Percentiles rank a stretch among this genome's conserved stretches.
phyloP scores from a whole-genome alignment of 2,329 filamentous ascomycete species.

The Aspergillus sojae region DNA sequence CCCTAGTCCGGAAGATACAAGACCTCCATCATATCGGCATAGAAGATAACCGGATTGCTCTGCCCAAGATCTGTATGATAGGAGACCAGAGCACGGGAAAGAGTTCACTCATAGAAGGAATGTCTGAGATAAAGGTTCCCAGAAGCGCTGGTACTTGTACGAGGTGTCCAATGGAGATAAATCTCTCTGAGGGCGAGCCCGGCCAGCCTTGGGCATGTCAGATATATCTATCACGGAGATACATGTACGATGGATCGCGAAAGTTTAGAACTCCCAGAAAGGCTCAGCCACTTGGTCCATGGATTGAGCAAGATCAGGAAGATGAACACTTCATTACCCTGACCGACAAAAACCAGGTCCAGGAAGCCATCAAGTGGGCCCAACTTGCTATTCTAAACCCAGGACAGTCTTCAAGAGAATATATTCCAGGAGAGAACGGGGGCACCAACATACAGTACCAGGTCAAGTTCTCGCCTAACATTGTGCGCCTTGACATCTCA shows the following conservation, averaged over 20 bases:
- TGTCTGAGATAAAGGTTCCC: slow-evolving; percentile 70
- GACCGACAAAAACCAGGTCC: slow-evolving; percentile 63
- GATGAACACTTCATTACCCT: slow-evolving; percentile 66
- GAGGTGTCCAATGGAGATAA: slow-evolving; percentile 77
- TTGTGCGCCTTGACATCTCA: slow-evolving; percentile 74
- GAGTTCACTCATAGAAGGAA: slow-evolving; percentile 65
- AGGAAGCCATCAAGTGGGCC: slow-evolving; percentile 70
- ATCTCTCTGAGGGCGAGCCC: slow-evolving; percentile 58
- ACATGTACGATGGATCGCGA: slow-evolving; percentile 50
- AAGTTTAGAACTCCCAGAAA: slow-evolving; percentile 53
- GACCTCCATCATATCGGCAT: slow-evolving; percentile 74
- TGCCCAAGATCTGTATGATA: slow-evolving; percentile 80
- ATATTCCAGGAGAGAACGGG: slow-evolving; percentile 54
- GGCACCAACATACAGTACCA: slow-evolving; percentile 38
- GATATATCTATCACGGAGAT: slow-evolving; percentile 68
- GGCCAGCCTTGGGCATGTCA: slow-evolving; percentile 64
- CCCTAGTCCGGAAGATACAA: slow-evolving; percentile 44
- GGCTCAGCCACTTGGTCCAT: slow-evolving; percentile 64
- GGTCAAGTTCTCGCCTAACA: slow-evolving; percentile 79
- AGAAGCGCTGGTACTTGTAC: slow-evolving; percentile 75
- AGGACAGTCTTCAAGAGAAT: slow-evolving; percentile 53
- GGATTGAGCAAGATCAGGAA: slow-evolving; percentile 55
- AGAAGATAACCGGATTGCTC: slow-evolving; percentile 64
- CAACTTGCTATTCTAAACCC: slow-evolving; percentile 79
- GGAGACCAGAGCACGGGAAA: slow-evolving; percentile 88